phyloP scores from a whole-genome alignment of 1,284 basidiomycete species.

The Takashimella tepidaria region DNA sequence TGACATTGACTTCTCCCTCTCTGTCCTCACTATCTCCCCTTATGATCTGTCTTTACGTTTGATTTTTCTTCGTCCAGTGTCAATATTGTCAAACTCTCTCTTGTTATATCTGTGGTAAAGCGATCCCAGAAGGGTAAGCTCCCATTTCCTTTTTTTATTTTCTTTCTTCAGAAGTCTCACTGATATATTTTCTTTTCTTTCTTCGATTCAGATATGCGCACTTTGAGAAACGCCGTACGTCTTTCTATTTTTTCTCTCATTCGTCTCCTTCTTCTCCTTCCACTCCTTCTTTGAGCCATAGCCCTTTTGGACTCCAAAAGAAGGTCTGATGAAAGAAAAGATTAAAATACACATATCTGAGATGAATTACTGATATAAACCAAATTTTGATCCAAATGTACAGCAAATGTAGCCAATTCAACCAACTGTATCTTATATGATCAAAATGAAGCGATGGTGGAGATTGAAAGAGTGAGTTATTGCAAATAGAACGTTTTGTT shows the following conservation, averaged over 20 bases:
- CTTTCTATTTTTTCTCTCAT: no score
- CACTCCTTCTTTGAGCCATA: no score
- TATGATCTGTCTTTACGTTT: not conserved
- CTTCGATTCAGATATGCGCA: conserved; percentile 67
- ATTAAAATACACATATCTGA: no score
- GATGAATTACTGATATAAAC: no score
- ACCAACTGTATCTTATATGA: conserved; percentile 68
- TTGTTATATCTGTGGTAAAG: conserved; percentile 70
- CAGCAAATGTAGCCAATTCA: conserved; percentile 32
- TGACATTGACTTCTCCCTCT: no score
- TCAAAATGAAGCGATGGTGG: conserved; percentile 10
- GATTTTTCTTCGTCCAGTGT: conserved; percentile 46
- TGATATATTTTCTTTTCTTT: not conserved
- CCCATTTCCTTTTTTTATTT: no score
- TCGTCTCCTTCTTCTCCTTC: no score
- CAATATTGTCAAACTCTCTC: conserved; percentile 62
- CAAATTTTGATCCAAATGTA: no score
- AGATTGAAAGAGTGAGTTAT: conserved; percentile 52
- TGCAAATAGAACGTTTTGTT: conserved; percentile 55
- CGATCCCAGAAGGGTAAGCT: conserved; percentile 49
- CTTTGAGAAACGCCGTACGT: conserved; percentile 54
- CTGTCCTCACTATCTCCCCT: no score
- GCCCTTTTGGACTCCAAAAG: no score
- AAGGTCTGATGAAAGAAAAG: no score
- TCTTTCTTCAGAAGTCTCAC: not conserved